Percentiles rank a stretch among this genome's conserved stretches.
phyloP scores from a whole-genome alignment of 2,329 filamentous ascomycete species.

The Annulohypoxylon truncatum region DNA sequence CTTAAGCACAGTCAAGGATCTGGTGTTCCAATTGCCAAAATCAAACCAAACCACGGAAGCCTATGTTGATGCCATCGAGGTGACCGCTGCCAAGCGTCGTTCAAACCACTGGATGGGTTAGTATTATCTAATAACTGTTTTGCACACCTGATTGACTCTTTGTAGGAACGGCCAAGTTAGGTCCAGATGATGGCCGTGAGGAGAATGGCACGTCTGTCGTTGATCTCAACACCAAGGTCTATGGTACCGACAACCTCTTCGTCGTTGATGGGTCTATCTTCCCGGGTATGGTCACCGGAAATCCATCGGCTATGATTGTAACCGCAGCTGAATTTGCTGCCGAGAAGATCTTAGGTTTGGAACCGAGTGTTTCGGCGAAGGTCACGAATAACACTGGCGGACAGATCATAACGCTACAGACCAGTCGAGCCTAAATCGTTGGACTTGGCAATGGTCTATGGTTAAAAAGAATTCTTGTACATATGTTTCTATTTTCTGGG shows the following conservation, averaged over 20 bases:
- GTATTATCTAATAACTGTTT: slow-evolving; percentile 8
- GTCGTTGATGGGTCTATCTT: slow-evolving; percentile 77
- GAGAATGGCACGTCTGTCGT: slow-evolving; percentile 68
- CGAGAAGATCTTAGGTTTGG: slow-evolving; percentile 49
- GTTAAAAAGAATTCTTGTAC: slow-evolving; percentile 33
- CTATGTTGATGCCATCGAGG: slow-evolving; percentile 63
- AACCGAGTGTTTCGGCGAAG: slow-evolving; percentile 32
- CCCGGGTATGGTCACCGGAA: slow-evolving; percentile 75
- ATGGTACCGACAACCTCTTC: slow-evolving; percentile 75
- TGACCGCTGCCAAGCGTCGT: slow-evolving; percentile 53
- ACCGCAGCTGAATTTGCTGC: slow-evolving; percentile 55
- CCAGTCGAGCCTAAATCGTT: not conserved
- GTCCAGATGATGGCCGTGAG: slow-evolving; percentile 64
- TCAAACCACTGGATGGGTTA: slow-evolving; percentile 65
- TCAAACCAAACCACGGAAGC: slow-evolving; percentile 63
- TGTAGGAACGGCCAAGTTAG: slow-evolving; percentile 67
- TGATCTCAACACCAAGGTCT: slow-evolving; percentile 73
- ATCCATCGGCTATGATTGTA: slow-evolving; percentile 64
- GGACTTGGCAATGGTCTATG: slow-evolving; percentile 10
- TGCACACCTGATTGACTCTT: slow-evolving; percentile 19
- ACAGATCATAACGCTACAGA: slow-evolving; percentile 40
- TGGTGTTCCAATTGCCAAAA: slow-evolving; percentile 68
- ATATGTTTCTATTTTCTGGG: slow-evolving; percentile 31
- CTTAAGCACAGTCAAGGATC: slow-evolving; percentile 63
- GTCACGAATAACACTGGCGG: slow-evolving; percentile 40